Base-by-base conservation (phyloP, 2,329 filamentous ascomycete species). In the Epichloe coenophiala region DNA sequence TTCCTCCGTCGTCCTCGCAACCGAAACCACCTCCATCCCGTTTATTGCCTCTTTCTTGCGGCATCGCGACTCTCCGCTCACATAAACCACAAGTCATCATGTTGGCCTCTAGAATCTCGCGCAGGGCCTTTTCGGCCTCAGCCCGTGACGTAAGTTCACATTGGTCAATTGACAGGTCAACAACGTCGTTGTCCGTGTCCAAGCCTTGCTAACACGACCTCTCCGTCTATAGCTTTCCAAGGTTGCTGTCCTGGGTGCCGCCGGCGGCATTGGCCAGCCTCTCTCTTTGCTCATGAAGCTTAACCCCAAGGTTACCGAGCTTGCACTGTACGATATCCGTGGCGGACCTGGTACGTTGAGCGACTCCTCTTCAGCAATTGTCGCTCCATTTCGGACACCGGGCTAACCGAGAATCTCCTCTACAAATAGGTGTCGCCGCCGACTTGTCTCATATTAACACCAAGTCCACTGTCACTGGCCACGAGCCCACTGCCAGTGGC, bases 371-470 rank as follows among this genome's bases (percentile, higher is more conserved):
- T 23, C 23, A 23, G 23, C 23, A 23, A 23, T 5, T 23, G 23
- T 23, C 23, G 23, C 23, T 23, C 23, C 23, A 23, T 23, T 23
- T n/a, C 5, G 19, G 37, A 31, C 2, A 48, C 17, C 15, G 23
- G 13, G 40, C 48, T 50, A 42, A 49, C 37, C 21, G 33, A 42
- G 21, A 11, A 43, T 15, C 39, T 11, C 11, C 17, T 45, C 13
- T 42, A 19, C 23, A n/a, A 37, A 39, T 62, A 93, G 91, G 91
- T 84, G 93, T 98, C 72, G 93, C 91, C 63, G 93, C 93, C 69
- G 93, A 98, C 73, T 83, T 98, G 72, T 87, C 86, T 67, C 93
- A 98, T 80, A 89, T 98, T 82, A 97, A 97, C 84, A 96, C 91
- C 74, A 94, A 95, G 84, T 91, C 86, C 77, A 83, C 72, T 63